phyloP scores from a whole-genome alignment of 2,329 filamentous ascomycete genomes.

The Juglanconis oblonga region DNA sequence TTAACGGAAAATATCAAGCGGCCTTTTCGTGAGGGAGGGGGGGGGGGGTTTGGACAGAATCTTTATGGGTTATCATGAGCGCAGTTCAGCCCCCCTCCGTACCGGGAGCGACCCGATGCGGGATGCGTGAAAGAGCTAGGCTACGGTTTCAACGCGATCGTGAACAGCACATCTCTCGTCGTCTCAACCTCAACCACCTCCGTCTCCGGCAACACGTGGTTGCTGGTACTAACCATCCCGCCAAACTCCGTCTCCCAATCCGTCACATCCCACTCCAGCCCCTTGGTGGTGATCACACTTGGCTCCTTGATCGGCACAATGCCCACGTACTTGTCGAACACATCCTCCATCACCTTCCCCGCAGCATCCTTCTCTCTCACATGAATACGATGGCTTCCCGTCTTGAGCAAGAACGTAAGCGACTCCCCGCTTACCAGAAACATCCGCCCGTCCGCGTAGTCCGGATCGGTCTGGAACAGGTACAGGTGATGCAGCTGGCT shows the following conservation, averaged over 20 bases:
- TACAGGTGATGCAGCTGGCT: slow-evolving; percentile 86
- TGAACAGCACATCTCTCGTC: slow-evolving; percentile 67
- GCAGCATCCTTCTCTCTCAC: slow-evolving; percentile 45
- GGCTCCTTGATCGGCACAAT: slow-evolving; percentile 82
- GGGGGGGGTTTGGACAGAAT: not conserved
- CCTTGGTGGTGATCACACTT: slow-evolving; percentile 72
- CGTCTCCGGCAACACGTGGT: slow-evolving; percentile 62
- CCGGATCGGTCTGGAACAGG: slow-evolving; percentile 52
- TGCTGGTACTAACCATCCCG: slow-evolving; percentile 74
- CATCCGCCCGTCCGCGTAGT: slow-evolving; percentile 54
- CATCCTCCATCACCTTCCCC: slow-evolving; percentile 33
- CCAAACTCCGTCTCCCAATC: slow-evolving; percentile 78
- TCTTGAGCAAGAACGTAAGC: slow-evolving; percentile 76
- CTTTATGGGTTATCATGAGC: no score
- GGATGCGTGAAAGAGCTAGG: not conserved
- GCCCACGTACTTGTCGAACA: slow-evolving; percentile 77
- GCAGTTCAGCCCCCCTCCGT: no score
- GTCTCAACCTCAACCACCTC: slow-evolving; percentile 62
- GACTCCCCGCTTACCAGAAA: slow-evolving; percentile 81
- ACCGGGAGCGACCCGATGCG: not conserved
- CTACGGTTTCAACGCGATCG: slow-evolving; percentile 56
- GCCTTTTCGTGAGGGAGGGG: no score
- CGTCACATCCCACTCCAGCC: slow-evolving; percentile 86
- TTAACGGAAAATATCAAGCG: not conserved
- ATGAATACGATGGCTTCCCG: slow-evolving; percentile 64